Base-by-base conservation (phyloP, 2,329 filamentous ascomycete genomes). In the Penicillium corylophilum region DNA sequence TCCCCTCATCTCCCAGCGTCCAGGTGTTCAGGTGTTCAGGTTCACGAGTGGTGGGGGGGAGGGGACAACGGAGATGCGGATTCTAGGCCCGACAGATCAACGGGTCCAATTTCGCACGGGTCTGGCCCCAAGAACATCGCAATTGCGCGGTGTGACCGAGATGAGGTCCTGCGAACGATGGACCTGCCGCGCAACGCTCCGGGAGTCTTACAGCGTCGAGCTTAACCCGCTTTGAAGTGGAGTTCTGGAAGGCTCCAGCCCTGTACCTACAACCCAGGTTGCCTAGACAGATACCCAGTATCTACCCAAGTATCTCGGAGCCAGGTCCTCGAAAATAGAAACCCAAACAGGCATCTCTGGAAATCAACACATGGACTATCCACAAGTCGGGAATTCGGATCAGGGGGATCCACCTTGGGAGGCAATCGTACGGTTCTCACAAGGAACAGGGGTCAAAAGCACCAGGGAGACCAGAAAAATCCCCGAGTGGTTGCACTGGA, bases 381-480 rank as follows among this genome's bases (percentile, higher is more conserved):
- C 31, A 42, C 47, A 48, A 47, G 38, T 55, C 51, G 42, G 54
- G 55, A 59, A 57, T 55, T 48, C 47, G 54, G 42, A 50, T 44
- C 15, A 36, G 10, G 24, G 39, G 40, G 55, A 55, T 59, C 59
- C 62, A 56, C 60, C 18, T 29, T 10, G 20, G 42, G 35, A 35
- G 35, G 33, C 13, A 47, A 28, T 22, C 36, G 8, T 22, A 22
- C 36, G 15, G 36, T 39, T 39, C 36, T n/a, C 22, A 12, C 20
- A 58, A 40, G 54, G 44, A 60, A 54, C 18, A 54, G 58, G 44
- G 53, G 40, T 40, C 46, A 49, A 44, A 49, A 44, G 41, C 41
- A 8, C 54, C 40, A 47, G 51, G 40, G 51, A 54, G 12, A 60
- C 57, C 23, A 64, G 60, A 47, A 67, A 69, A 58, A 62, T 59